Evolutionary conservation across 352 stramenopile species (phyloP), one percentile per base, ranked within the genome.

Genomic region (Phytophthora litchii): DNA sequence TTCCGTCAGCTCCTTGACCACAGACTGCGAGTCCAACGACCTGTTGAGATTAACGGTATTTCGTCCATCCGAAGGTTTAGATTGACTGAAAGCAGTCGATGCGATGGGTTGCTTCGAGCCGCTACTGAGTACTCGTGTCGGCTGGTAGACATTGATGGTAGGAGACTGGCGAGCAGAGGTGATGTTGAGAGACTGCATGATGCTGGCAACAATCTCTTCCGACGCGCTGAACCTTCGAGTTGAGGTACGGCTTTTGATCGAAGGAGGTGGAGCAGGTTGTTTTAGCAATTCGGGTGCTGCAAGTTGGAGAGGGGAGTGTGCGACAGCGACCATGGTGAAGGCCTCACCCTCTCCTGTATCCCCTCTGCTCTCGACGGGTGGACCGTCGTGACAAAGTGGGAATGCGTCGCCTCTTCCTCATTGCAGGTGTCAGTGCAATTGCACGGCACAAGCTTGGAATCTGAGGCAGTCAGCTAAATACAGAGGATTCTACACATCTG

Each of bases 281-380:
- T 25, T 31, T 1, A 55, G 38, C 32, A 32, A 29, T 48, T 48
- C 45, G 34, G 53, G 42, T 29, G 37, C 23, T 64, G 19, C 11
- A 19, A 25, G 31, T 52, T 54, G 45, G 60, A 55, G 38, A 52
- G 38, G 42, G 42, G 49, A 71, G 29, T 67, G 50, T 8, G 45
- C 25, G 35, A 31, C 54, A 40, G 66, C 55, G 38, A 75, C 66
- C 61, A 75, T 75, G 31, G 42, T 35, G 46, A 20, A 13, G 43
- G 20, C 45, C 29, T 72, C 58, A 65, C 58, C 49, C 51, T 45
- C 59, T 65, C 17, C 51, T 50, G 6, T 14, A 19, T 7, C 19
- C 34, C 23, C 21, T 53, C 34, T 34, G 55, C 46, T 55, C 23
- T 27, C 23, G 23, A 27, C 23, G 5, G 23, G 23, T 27, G 23